Percentiles rank a stretch among this genome's conserved stretches.
These are phyloP conservation scores for Tricholomella constricta DNA, from an alignment of 768 basidiomycete genomes.

Conservation along the genomic window DNA sequence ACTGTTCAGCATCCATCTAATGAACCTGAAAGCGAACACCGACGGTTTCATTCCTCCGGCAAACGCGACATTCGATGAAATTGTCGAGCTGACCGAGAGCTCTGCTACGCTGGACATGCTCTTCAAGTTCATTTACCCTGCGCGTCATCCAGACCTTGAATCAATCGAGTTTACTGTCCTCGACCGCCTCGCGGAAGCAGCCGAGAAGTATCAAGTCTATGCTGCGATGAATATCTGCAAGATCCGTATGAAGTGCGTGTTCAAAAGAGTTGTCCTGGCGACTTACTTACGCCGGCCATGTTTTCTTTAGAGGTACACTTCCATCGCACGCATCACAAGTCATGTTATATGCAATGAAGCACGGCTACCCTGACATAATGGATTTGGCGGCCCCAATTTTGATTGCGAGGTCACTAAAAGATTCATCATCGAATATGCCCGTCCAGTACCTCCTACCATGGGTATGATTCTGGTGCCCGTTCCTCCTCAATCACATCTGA, in stretches of 20 bases:
- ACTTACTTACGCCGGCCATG: too few species aligned
- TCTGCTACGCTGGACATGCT: slow-evolving; percentile 8
- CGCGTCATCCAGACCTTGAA: slow-evolving; percentile 1
- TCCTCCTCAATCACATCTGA: not conserved
- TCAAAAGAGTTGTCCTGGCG: too few species aligned
- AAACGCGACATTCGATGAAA: not conserved
- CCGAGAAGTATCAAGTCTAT: slow-evolving; percentile 14
- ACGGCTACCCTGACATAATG: not conserved
- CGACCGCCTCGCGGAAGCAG: slow-evolving; percentile 1
- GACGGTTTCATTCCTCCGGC: slow-evolving; percentile 3
- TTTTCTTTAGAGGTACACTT: not conserved
- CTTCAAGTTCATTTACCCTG: slow-evolving; percentile 9
- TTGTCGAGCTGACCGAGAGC: slow-evolving; percentile 3
- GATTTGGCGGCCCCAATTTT: slow-evolving; percentile 4
- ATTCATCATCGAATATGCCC: slow-evolving; percentile 4
- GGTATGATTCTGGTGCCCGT: slow-evolving; percentile 16
- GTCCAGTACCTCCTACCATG: slow-evolving; percentile 1
- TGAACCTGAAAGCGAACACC: slow-evolving; percentile 5
- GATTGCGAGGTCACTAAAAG: slow-evolving; percentile 3
- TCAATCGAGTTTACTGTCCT: not conserved
- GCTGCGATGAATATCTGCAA: slow-evolving; percentile 6
- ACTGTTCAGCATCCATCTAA: slow-evolving; percentile 5
- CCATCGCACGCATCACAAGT: not conserved
- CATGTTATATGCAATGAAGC: not conserved
- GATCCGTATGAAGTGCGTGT: slow-evolving; percentile 9